A percentile compares a stretch with the other conserved stretches of the same genome.
Evolutionary conservation across 2,329 filamentous ascomycete species (phyloP).

Genomic region (Hortaea sp.): DNA sequence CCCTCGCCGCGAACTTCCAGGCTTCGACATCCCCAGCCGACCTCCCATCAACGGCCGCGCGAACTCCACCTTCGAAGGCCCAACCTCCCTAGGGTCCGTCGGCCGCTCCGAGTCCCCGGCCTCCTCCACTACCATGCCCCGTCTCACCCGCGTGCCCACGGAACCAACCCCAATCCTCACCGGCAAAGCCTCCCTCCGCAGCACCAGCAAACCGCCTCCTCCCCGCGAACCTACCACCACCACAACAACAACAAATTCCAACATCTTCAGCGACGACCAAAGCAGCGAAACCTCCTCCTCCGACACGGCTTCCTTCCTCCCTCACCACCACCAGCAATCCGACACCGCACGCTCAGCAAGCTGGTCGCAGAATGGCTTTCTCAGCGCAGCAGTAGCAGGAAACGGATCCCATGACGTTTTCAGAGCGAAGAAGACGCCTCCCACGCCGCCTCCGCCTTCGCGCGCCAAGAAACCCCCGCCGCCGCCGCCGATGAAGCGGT

Average conservation of each 20-base stretch:
- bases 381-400: not conserved
- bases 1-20: slow-evolving; percentile 31
- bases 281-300: slow-evolving; percentile 37
- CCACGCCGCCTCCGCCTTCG: slow-evolving; percentile 48
- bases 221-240: slow-evolving; percentile 16
- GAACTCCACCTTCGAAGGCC: slow-evolving; percentile 2
- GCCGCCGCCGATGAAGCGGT: slow-evolving; percentile 54
- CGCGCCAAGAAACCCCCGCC: slow-evolving; percentile 57
- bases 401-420: slow-evolving; percentile 12
- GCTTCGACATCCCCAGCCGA: slow-evolving; percentile 35
- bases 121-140: slow-evolving; percentile 22
- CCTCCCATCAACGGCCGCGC: slow-evolving; percentile 23
- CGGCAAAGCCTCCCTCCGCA: slow-evolving; percentile 38
- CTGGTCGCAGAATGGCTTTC: slow-evolving; percentile 26
- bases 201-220: slow-evolving; percentile 18
- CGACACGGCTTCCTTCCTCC: slow-evolving; percentile 24
- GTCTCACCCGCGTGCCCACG: slow-evolving; percentile 44
- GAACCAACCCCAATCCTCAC: slow-evolving; percentile 43
- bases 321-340: not conserved
- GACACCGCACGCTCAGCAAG: slow-evolving; percentile 38
- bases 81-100: not conserved
- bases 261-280: slow-evolving; percentile 45
- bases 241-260: slow-evolving; percentile 5
- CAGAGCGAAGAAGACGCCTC: slow-evolving; percentile 45
- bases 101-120: slow-evolving; percentile 41